Percentiles rank a stretch among this genome's conserved stretches.
phyloP scores from a whole-genome alignment of 1,284 basidiomycete species.

The Trichosporon faecale region DNA sequence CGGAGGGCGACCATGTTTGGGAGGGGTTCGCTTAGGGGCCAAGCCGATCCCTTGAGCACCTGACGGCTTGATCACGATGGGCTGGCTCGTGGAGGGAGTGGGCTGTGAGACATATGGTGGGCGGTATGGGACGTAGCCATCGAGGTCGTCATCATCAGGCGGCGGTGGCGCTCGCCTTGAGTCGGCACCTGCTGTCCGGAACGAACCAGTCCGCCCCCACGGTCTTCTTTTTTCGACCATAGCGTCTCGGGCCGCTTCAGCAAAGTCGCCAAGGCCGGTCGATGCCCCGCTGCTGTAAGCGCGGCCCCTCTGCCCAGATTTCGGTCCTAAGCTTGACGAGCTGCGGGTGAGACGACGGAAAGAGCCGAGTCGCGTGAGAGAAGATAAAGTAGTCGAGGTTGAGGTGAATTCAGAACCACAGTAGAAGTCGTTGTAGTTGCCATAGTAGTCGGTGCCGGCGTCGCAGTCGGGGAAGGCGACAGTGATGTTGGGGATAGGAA shows the following conservation, averaged over 20 bases:
- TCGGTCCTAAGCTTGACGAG: background rate
- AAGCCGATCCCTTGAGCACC: constrained; percentile 24
- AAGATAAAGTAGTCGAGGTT: background rate
- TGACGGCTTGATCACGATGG: constrained; percentile 17
- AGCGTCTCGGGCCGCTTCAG: constrained; percentile 6
- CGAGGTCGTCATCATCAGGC: constrained; percentile 7
- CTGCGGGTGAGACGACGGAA: background rate
- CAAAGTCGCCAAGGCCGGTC: constrained; percentile 10
- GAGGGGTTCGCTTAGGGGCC: constrained; percentile 11
- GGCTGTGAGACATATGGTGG: constrained; percentile 18
- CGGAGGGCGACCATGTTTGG: background rate
- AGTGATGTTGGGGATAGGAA: background rate
- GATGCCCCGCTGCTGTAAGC: constrained; percentile 6
- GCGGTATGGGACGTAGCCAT: constrained; percentile 25
- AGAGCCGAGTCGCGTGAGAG: background rate
- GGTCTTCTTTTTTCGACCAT: constrained; percentile 5
- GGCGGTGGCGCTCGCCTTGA: background rate
- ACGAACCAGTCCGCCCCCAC: background rate
- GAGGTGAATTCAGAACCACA: background rate
- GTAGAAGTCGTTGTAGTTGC: background rate
- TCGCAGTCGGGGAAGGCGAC: background rate
- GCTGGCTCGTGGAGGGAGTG: constrained; percentile 4
- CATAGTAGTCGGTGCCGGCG: background rate
- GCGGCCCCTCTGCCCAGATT: constrained; percentile 7
- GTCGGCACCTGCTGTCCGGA: background rate